phyloP scores from a whole-genome alignment of 192 early-diverging fungal species.

The Entomortierella beljakovae region DNA sequence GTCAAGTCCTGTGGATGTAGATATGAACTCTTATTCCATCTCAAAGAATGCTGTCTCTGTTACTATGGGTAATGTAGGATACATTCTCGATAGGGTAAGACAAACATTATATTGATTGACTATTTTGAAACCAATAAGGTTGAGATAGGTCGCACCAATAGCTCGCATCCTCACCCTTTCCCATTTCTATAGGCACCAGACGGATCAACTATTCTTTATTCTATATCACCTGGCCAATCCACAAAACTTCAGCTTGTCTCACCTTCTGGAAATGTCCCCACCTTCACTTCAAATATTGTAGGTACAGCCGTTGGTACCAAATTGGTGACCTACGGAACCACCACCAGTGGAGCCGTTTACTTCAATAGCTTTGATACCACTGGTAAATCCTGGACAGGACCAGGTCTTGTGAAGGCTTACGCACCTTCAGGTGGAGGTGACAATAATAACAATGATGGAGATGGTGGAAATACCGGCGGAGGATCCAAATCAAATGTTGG shows the following conservation, averaged over 20 bases:
- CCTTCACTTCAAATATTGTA: conserved; percentile 9
- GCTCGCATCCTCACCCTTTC: not conserved
- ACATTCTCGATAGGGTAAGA: conserved; percentile 37
- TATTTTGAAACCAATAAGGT: not conserved
- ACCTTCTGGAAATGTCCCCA: conserved; percentile 21
- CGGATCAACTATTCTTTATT: conserved; percentile 27
- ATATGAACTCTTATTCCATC: conserved; percentile 23
- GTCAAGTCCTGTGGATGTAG: conserved; percentile 14
- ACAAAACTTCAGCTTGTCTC: conserved; percentile 15
- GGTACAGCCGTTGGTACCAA: conserved; percentile 12
- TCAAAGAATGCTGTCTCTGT: conserved; percentile 25
- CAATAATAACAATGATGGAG: not conserved
- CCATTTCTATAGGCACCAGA: conserved; percentile 23
- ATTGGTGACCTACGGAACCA: conserved; percentile 19
- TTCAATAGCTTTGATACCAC: conserved; percentile 33
- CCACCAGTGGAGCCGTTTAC: conserved; percentile 2
- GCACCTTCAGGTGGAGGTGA: not conserved
- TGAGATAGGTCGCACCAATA: not conserved
- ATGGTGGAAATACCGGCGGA: no score
- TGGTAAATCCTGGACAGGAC: conserved; percentile 18
- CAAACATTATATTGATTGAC: not conserved
- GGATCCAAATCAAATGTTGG: not conserved
- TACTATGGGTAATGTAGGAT: conserved; percentile 28
- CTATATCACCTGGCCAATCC: conserved; percentile 28
- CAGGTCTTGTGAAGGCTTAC: conserved; percentile 15